Evolutionary conservation across 2,329 filamentous ascomycete genomes (phyloP), one percentile per base, ranked within the genome.

Genomic region (Clonostachys rosea): DNA sequence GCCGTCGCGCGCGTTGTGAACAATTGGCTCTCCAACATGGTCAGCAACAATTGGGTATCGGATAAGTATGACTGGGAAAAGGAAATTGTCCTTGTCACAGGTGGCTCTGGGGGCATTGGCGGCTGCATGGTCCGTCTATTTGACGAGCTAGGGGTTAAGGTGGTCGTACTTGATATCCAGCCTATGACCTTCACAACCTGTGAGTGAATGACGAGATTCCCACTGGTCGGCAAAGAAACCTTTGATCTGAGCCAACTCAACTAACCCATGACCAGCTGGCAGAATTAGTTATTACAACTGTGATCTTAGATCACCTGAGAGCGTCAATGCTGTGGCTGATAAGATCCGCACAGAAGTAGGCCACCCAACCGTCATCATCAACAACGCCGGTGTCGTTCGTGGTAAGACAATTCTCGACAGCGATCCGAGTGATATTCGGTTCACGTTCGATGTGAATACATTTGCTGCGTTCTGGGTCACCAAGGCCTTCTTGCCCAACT

Each of bases 41-140:
- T 57, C 24, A 59, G 58, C 48, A 67, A 68, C 51, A 66, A 67
- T 43, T 67, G 65, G 64, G 52, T 58, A 17, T 42, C 56, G 34
- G 64, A 67, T 50, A 65, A 60, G 39, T 86, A 84, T 64, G 74
- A 82, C 59, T 90, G 86, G 84, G 67, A 72, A 18, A 76, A 74
- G 45, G 87, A 91, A 67, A 74, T 91, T 44, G 83, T 88, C 4
- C 70, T 91, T 40, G 75, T 91, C 17, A 91, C 88, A 0, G 87
- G 89, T 8, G 88, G 88, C 8, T 82, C 84, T 40, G 80, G 81
- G 47, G 88, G 88, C 0, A 90, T 92, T 57, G 88, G 88, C 13
- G 79, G 76, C 17, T 68, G 76, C 36, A 74, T 89, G 4, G 86
- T 86, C 13, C 73, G 75, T 52, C 62, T 84, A 46, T 70, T 94